phyloP scores from a whole-genome alignment of 2,329 filamentous ascomycete genomes.

The Stemphylium vesicarium region DNA sequence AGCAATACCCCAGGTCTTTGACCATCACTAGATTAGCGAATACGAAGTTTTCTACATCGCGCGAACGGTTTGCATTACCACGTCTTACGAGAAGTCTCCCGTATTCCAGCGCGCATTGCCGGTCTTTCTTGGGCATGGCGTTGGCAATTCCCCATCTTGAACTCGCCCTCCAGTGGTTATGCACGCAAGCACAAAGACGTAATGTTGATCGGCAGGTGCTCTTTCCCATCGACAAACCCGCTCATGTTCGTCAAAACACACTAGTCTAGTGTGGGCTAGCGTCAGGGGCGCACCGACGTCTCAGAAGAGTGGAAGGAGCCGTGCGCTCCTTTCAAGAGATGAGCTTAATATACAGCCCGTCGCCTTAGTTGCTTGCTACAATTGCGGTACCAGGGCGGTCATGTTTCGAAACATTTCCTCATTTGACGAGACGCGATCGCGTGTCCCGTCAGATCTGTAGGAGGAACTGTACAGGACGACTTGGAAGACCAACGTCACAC shows the following conservation, averaged over 20 bases:
- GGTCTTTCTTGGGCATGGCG: neutral
- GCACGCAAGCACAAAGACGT: conserved; percentile 4
- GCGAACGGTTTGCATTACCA: neutral
- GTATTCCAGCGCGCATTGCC: neutral
- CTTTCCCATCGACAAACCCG: conserved; percentile 1
- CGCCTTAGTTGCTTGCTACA: neutral
- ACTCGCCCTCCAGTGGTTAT: neutral
- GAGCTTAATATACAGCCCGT: conserved; percentile 9
- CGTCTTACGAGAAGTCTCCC: neutral
- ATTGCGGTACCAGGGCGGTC: neutral
- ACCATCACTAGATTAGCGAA: conserved; percentile 8
- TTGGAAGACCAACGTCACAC: no score
- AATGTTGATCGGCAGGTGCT: conserved; percentile 10
- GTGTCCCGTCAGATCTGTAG: neutral
- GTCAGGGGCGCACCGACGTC: conserved; percentile 3
- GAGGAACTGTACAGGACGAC: neutral
- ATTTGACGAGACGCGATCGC: neutral
- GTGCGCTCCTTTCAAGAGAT: conserved; percentile 10
- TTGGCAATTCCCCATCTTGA: neutral
- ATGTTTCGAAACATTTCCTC: conserved; percentile 6
- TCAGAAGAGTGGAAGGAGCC: conserved; percentile 4
- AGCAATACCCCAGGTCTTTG: conserved; percentile 11
- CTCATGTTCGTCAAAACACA: conserved; percentile 7
- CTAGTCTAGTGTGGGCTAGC: conserved; percentile 3
- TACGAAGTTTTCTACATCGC: conserved; percentile 4